Percentiles rank a stretch among this genome's conserved stretches.
phyloP scores from a whole-genome alignment of 2,329 filamentous ascomycete genomes.

The Aureobasidium sp. region DNA sequence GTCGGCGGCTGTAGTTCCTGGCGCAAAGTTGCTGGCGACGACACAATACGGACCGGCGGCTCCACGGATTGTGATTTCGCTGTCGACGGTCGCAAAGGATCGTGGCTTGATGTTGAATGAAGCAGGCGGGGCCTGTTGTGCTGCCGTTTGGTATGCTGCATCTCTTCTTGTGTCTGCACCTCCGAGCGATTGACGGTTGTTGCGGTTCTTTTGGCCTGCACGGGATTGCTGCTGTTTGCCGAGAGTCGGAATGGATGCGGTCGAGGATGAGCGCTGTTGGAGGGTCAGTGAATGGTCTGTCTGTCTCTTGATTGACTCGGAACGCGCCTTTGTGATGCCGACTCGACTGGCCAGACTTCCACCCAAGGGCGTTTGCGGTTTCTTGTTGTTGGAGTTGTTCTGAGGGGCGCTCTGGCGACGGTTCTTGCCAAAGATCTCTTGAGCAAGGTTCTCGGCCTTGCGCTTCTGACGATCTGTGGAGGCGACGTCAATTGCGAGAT shows the following conservation, averaged over 20 bases:
- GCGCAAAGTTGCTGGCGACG: slow-evolving; percentile 72
- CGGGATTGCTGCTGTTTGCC: slow-evolving; percentile 8
- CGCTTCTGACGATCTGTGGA: slow-evolving; percentile 57
- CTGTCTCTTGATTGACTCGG: background rate
- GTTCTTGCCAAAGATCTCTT: slow-evolving; percentile 58
- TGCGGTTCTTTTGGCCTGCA: slow-evolving; percentile 5
- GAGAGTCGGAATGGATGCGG: background rate
- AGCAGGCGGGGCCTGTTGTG: slow-evolving; percentile 6
- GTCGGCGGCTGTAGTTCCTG: slow-evolving; percentile 70
- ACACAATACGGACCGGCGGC: slow-evolving; percentile 56
- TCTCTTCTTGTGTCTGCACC: background rate
- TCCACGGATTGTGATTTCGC: slow-evolving; percentile 63
- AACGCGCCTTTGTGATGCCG: slow-evolving; percentile 61
- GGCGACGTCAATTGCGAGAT: slow-evolving; percentile 10
- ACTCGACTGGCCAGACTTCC: slow-evolving; percentile 61
- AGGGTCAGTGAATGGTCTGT: background rate
- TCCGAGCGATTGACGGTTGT: background rate
- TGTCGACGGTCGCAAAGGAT: background rate
- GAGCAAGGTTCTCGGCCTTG: slow-evolving; percentile 62
- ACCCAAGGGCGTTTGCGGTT: slow-evolving; percentile 16
- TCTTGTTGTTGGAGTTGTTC: slow-evolving; percentile 31
- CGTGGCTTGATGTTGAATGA: slow-evolving; percentile 14
- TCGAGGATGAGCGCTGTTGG: slow-evolving; percentile 12
- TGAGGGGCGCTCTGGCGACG: slow-evolving; percentile 50
- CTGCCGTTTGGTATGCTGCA: background rate